Conservation (phyloP, 2,329 filamentous ascomycete genomes). For the Fusarium dlaminii region DNA sequence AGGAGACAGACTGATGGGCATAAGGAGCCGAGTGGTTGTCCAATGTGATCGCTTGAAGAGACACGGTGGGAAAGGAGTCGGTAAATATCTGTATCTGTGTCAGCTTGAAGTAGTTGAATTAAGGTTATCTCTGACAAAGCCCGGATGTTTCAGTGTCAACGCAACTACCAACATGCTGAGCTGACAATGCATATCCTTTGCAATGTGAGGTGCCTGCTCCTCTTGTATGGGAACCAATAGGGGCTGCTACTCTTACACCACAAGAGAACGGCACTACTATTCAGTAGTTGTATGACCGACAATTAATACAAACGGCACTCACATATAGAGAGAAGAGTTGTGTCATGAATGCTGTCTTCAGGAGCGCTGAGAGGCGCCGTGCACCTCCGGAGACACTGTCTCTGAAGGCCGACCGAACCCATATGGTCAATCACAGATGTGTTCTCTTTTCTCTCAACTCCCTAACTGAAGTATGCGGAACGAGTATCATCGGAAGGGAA, state of each 20-base stretch:
- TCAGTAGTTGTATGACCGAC: background rate
- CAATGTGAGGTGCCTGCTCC: background rate
- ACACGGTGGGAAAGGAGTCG: background rate
- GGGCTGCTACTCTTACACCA: background rate
- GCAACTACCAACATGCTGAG: background rate
- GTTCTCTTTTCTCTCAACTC: too few species aligned
- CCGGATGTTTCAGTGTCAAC: background rate
- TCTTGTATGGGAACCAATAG: constrained; percentile 3
- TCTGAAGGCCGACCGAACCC: too few species aligned
- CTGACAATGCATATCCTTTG: background rate
- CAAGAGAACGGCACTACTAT: background rate
- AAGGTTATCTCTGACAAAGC: constrained; percentile 16
- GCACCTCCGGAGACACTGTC: too few species aligned
- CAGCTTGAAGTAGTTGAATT: constrained; percentile 5
- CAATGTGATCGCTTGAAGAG: background rate
- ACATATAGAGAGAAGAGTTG: background rate
- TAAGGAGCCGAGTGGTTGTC: background rate
- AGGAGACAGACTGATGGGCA: background rate
- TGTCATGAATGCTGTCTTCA: background rate
- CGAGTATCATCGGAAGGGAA: background rate
- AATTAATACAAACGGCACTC: background rate
- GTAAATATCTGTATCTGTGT: background rate
- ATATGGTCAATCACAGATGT: fast-evolving
- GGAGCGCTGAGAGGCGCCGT: background rate
- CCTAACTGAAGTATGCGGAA: fast-evolving